These are phyloP conservation scores for Plasmopara halstedii DNA, from an alignment of 352 stramenopile genomes.

Conservation along the genomic window DNA sequence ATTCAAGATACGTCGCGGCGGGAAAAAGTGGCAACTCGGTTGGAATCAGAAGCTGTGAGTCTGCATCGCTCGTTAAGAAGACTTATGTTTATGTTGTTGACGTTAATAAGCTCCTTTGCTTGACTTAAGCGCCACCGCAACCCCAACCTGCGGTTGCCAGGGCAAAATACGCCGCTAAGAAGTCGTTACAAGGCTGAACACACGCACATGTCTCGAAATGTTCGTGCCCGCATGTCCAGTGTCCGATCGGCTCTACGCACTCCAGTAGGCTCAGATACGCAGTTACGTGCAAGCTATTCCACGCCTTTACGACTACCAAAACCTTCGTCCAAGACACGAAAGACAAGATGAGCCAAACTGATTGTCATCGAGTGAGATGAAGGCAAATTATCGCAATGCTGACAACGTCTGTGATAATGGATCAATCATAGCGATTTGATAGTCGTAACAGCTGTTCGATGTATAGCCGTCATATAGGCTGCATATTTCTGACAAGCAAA, in stretches of 20 bases:
- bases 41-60: slow-evolving; percentile 56
- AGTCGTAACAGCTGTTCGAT: too few species aligned
- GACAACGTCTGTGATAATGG: too few species aligned
- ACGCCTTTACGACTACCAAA: slow-evolving; percentile 38
- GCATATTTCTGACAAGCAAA: too few species aligned
- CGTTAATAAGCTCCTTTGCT: not conserved
- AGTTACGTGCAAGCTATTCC: slow-evolving; percentile 73
- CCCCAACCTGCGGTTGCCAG: slow-evolving; percentile 8
- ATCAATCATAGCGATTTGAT: too few species aligned
- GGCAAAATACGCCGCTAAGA: slow-evolving; percentile 12
- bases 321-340: slow-evolving; percentile 18
- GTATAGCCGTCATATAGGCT: too few species aligned
- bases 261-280: slow-evolving; percentile 47
- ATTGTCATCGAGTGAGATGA: too few species aligned
- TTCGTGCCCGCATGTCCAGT: slow-evolving; percentile 50
- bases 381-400: too few species aligned
- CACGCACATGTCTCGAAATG: slow-evolving; percentile 22
- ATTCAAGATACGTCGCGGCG: slow-evolving; percentile 51
- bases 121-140: slow-evolving; percentile 19
- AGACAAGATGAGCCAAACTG: slow-evolving; percentile 22
- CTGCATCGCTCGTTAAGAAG: not conserved
- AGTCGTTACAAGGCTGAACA: slow-evolving; percentile 24
- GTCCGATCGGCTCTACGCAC: slow-evolving; percentile 35
- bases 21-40: slow-evolving; percentile 52
- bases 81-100: slow-evolving; percentile 1